phyloP scores from a whole-genome alignment of 2,329 filamentous ascomycete genomes.

The Aspergillus alliaceus region DNA sequence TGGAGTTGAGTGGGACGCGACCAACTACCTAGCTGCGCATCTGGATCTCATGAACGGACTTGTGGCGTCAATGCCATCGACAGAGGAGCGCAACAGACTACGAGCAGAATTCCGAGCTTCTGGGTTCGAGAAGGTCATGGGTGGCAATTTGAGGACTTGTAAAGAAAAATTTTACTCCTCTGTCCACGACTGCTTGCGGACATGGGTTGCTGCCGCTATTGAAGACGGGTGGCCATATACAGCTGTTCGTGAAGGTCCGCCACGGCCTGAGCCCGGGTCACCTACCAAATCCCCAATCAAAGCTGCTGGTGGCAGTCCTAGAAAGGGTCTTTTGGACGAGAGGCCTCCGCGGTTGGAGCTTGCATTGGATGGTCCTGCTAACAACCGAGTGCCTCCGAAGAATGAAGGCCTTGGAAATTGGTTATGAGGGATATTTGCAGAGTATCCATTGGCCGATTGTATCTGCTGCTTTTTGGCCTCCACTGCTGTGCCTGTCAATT shows the following conservation, averaged over 20 bases:
- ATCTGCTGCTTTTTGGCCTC: not conserved
- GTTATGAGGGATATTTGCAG: slow-evolving; percentile 28
- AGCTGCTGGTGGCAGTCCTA: slow-evolving; percentile 33
- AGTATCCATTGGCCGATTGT: not conserved
- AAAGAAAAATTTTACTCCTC: slow-evolving; percentile 97
- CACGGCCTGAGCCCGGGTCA: slow-evolving; percentile 38
- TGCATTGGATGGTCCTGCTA: slow-evolving; percentile 34
- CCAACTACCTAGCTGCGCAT: slow-evolving; percentile 91
- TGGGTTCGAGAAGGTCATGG: slow-evolving; percentile 89
- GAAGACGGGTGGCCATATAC: slow-evolving; percentile 87
- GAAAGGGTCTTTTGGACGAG: slow-evolving; percentile 49
- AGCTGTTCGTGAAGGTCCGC: slow-evolving; percentile 64
- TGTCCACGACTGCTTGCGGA: slow-evolving; percentile 83
- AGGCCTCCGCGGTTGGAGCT: slow-evolving; percentile 62
- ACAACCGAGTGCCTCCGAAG: slow-evolving; percentile 19
- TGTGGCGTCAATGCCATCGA: slow-evolving; percentile 73
- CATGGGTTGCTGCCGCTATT: slow-evolving; percentile 83
- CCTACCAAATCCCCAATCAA: slow-evolving; percentile 52
- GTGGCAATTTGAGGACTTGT: slow-evolving; percentile 79
- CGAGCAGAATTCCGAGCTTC: slow-evolving; percentile 77
- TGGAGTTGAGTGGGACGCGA: slow-evolving; percentile 97
- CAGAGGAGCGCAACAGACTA: slow-evolving; percentile 70
- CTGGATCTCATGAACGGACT: slow-evolving; percentile 91
- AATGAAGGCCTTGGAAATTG: slow-evolving; percentile 36
- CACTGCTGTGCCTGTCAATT: no score